phyloP scores from a whole-genome alignment of 129 eudicot species.

The Tagetes erecta region DNA sequence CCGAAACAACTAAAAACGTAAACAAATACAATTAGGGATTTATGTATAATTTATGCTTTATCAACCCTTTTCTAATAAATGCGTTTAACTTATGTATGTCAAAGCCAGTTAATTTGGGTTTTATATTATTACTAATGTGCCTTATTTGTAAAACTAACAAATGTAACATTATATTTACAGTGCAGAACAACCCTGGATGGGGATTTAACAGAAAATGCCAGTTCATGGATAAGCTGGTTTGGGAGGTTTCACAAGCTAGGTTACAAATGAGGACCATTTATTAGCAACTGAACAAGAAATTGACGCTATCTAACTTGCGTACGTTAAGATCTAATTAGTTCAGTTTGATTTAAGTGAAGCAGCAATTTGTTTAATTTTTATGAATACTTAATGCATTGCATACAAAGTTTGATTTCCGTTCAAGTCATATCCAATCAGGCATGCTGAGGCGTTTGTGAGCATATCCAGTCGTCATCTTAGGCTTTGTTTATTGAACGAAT shows the following conservation, averaged over 20 bases:
- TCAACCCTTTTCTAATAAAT: neutral
- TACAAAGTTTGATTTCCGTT: neutral
- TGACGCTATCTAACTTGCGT: neutral
- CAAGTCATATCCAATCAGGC: too few relatives aligned
- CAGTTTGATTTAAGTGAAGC: constrained; percentile 18
- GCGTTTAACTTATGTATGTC: neutral
- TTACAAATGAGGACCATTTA: constrained; percentile 47
- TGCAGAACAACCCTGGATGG: constrained; percentile 99
- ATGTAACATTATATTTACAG: constrained; percentile 8
- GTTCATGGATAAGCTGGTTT: constrained; percentile 82
- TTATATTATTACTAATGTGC: too few relatives aligned
- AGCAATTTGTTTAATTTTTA: neutral
- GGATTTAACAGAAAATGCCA: constrained; percentile 82
- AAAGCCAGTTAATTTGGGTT: too few relatives aligned
- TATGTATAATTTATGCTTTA: too few relatives aligned
- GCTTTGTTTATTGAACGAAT: too few relatives aligned
- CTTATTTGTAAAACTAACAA: neutral
- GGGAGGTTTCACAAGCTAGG: constrained; percentile 57
- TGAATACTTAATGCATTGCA: too few relatives aligned
- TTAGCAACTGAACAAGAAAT: neutral
- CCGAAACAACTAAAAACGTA: too few relatives aligned
- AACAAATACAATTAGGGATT: too few relatives aligned
- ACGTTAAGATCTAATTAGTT: constrained; percentile 11
- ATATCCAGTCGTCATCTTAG: too few relatives aligned
- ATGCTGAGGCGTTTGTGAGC: too few relatives aligned